phyloP scores from a whole-genome alignment of 768 basidiomycete species.

The Boletellus ananiceps region DNA sequence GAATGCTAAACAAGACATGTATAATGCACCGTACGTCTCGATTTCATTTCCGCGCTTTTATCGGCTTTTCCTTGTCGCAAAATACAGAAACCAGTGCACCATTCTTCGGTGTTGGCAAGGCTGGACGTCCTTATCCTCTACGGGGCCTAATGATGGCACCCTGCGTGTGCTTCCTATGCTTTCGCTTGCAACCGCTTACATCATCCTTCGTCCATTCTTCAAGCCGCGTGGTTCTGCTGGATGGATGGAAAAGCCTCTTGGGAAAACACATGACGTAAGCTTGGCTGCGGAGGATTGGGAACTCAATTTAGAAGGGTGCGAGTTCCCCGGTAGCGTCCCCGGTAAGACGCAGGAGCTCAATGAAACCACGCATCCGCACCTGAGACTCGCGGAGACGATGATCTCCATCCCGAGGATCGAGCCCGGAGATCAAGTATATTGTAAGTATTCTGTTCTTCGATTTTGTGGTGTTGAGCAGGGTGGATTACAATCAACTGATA shows the following conservation, averaged over 20 bases:
- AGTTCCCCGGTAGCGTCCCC: constrained; percentile 52
- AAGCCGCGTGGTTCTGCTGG: constrained; percentile 26
- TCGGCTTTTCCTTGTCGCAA: background rate
- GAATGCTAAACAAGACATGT: constrained; percentile 55
- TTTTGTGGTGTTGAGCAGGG: background rate
- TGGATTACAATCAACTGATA: background rate
- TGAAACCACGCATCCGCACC: constrained; percentile 56
- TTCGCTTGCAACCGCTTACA: constrained; percentile 51
- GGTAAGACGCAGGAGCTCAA: constrained; percentile 55
- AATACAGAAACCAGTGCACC: constrained; percentile 46
- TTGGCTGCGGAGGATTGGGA: constrained; percentile 51
- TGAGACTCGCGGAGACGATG: constrained; percentile 54
- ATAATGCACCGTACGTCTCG: constrained; percentile 46
- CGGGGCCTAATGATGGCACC: constrained; percentile 59
- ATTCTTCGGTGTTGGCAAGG: constrained; percentile 57
- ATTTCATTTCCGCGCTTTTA: background rate
- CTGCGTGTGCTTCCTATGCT: constrained; percentile 59
- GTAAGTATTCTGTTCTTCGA: constrained; percentile 26
- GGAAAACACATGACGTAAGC: constrained; percentile 15
- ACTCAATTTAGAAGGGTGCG: constrained; percentile 45
- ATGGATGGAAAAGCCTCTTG: background rate
- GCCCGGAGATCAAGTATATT: constrained; percentile 63
- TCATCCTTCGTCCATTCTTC: constrained; percentile 67
- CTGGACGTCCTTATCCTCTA: constrained; percentile 50
- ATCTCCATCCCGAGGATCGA: constrained; percentile 51